Percentiles rank a stretch among this genome's conserved stretches.
Evolutionary conservation across 148 eudicot species (phyloP).

Genomic region (Cornus kousa): DNA sequence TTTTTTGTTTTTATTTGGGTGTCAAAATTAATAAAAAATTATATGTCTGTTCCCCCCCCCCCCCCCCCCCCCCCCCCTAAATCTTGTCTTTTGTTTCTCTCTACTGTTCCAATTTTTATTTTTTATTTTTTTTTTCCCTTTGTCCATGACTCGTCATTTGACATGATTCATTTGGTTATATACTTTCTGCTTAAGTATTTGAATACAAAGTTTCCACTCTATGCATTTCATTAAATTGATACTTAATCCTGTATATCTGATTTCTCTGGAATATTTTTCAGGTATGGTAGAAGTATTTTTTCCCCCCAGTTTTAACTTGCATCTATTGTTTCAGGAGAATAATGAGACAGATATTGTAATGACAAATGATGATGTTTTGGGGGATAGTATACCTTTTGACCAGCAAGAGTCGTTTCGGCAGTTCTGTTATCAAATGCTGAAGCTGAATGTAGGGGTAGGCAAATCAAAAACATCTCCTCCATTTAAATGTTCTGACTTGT

Average conservation of each 20-base stretch:
- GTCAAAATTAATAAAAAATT: too few relatives aligned
- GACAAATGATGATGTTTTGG: conserved; percentile 93
- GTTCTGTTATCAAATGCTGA: conserved; percentile 68
- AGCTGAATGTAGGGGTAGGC: conserved; percentile 51
- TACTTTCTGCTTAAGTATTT: neutral
- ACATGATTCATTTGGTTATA: neutral
- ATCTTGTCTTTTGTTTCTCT: too few relatives aligned
- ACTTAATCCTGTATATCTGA: neutral
- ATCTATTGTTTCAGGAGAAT: conserved; percentile 56
- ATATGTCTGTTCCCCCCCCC: too few relatives aligned
- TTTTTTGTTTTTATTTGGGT: neutral
- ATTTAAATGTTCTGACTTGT: neutral
- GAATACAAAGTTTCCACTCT: neutral
- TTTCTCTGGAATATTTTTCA: neutral
- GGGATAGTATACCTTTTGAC: conserved; percentile 73
- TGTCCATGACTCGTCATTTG: neutral
- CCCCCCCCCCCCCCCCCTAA: too few relatives aligned
- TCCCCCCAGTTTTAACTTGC: neutral
- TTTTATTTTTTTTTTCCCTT: neutral
- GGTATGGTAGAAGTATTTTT: neutral
- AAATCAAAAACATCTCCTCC: neutral
- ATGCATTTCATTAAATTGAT: neutral
- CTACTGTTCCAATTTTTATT: neutral
- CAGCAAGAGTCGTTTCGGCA: conserved; percentile 68
- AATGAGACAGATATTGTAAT: conserved; percentile 45